A percentile compares a stretch with the other conserved stretches of the same genome.
phyloP scores from a whole-genome alignment of 768 basidiomycete species.

The Coprinopsis cinerea region DNA sequence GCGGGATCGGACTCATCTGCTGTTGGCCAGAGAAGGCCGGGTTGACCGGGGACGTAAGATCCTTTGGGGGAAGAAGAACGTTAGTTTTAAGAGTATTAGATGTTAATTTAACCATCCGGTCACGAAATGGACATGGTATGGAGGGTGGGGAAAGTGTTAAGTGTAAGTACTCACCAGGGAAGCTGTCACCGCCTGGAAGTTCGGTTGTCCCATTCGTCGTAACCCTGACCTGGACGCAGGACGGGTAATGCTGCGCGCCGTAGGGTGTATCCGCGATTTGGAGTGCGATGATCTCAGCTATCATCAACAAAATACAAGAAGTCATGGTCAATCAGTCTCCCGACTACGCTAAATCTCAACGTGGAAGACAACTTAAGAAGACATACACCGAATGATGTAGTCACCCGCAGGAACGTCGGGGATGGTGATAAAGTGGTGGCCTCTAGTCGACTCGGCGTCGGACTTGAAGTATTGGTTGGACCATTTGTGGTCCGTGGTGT shows the following conservation, averaged over 20 bases:
- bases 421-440: slow-evolving; percentile 10
- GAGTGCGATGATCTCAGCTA: slow-evolving; percentile 19
- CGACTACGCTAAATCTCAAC: no score
- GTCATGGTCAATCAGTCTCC: neutral
- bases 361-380: no score
- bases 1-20: slow-evolving; percentile 7
- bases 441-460: slow-evolving; percentile 1
- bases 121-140: no score
- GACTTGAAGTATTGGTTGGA: slow-evolving; percentile 7
- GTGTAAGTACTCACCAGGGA: slow-evolving; percentile 12
- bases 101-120: neutral
- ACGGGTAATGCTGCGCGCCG: slow-evolving; percentile 38
- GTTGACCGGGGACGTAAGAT: slow-evolving; percentile 12
- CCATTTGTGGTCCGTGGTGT: slow-evolving; percentile 1
- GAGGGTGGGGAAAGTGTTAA: no score
- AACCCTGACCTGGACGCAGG: slow-evolving; percentile 34
- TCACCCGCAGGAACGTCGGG: slow-evolving; percentile 12
- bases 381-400: slow-evolving; percentile 9
- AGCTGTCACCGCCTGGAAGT: slow-evolving; percentile 14
- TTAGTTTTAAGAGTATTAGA: neutral
- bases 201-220: slow-evolving; percentile 16
- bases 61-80: no score
- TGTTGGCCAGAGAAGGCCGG: slow-evolving; percentile 15
- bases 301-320: slow-evolving; percentile 20
- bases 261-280: slow-evolving; percentile 18